Evolutionary conservation across 116 monocot species (phyloP).

Genomic region (Cymodocea nodosa): DNA sequence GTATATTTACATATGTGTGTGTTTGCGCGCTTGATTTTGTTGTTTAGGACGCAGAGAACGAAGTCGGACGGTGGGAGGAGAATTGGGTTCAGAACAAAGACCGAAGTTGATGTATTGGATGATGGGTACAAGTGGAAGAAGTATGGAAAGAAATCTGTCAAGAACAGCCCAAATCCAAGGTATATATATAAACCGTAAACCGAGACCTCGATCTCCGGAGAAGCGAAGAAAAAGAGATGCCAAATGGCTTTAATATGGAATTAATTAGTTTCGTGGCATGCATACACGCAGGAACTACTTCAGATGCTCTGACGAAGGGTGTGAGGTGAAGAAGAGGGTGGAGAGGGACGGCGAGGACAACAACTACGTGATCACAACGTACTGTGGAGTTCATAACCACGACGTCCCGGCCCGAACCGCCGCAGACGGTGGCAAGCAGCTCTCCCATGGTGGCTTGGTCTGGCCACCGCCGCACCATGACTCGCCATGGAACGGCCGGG

Average conservation of each 20-base stretch:
- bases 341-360: slow-evolving; percentile 20
- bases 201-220: no score
- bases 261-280: no score
- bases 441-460: not conserved
- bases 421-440: not conserved
- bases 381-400: slow-evolving; percentile 26
- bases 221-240: no score
- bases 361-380: slow-evolving; percentile 22
- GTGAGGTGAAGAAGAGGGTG: slow-evolving; percentile 27
- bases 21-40: no score
- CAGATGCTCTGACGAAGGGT: slow-evolving; percentile 9
- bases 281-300: slow-evolving; percentile 23
- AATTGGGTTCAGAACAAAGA: slow-evolving; percentile 28
- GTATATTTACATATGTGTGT: not conserved
- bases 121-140: not conserved
- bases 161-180: slow-evolving; percentile 16
- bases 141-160: no score
- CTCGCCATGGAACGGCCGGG: not conserved
- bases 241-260: no score
- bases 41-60: slow-evolving; percentile 7
- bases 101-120: slow-evolving; percentile 20
- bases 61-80: slow-evolving; percentile 8
- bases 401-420: not conserved
- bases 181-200: no score
- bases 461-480: not conserved